Percentiles rank a stretch among this genome's conserved stretches.
Evolutionary conservation across 2,329 filamentous ascomycete species (phyloP).

Genomic region (Bipolaris zeicola): DNA sequence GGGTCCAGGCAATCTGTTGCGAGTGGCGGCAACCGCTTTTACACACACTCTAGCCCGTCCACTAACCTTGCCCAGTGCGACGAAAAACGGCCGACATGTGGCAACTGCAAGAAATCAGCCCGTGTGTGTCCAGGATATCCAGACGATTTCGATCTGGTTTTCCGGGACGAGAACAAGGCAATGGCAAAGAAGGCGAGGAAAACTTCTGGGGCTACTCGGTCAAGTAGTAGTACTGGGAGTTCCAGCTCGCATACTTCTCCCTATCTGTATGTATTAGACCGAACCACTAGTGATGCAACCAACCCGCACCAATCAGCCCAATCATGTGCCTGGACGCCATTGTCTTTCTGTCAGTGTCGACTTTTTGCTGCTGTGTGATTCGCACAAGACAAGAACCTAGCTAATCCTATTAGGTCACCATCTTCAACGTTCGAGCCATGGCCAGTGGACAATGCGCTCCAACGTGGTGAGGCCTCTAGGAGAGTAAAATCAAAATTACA

Average conservation of each 20-base stretch:
- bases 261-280: slow-evolving; percentile 34
- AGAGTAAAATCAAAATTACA: slow-evolving; percentile 19
- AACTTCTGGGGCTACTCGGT: slow-evolving; percentile 26
- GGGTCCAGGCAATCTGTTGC: background rate
- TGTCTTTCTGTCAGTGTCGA: background rate
- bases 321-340: background rate
- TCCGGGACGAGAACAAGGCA: slow-evolving; percentile 73
- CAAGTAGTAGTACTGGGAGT: slow-evolving; percentile 20
- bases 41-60: background rate
- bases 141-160: slow-evolving; percentile 74
- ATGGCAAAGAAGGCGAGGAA: slow-evolving; percentile 67
- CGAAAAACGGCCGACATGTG: slow-evolving; percentile 44
- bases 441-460: slow-evolving; percentile 13
- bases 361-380: slow-evolving; percentile 2
- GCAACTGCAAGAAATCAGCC: slow-evolving; percentile 43
- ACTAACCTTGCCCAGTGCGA: slow-evolving; percentile 38
- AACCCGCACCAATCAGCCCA: background rate
- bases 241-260: slow-evolving; percentile 39
- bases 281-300: background rate
- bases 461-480: slow-evolving; percentile 8
- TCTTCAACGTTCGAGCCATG: slow-evolving; percentile 25
- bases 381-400: background rate
- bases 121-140: slow-evolving; percentile 48
- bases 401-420: slow-evolving; percentile 30
- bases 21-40: slow-evolving; percentile 1